A percentile compares a stretch with the other conserved stretches of the same genome.
These are phyloP conservation scores for Phytophthora europaea DNA, from an alignment of 352 stramenopile species.

Conservation along the genomic window DNA sequence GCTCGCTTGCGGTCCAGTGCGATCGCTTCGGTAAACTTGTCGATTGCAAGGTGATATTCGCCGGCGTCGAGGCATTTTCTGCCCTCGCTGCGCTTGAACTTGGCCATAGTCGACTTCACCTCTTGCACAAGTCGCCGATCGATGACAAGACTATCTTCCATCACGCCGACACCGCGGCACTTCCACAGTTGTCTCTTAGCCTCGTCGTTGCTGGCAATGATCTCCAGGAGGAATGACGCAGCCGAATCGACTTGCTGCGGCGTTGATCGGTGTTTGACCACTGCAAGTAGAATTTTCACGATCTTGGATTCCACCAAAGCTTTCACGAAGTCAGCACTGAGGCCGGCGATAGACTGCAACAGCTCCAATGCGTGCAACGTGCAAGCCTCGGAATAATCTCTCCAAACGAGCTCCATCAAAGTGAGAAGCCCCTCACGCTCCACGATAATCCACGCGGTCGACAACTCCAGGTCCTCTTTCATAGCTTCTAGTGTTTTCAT, in stretches of 20 bases:
- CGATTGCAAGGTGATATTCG: constrained; percentile 91
- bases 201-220: constrained; percentile 51
- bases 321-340: constrained; percentile 51
- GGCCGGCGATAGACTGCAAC: constrained; percentile 45
- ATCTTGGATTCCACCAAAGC: constrained; percentile 54
- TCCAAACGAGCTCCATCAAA: constrained; percentile 56
- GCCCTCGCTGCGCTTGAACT: constrained; percentile 87
- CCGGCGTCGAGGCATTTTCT: constrained; percentile 92
- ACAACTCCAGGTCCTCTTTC: constrained; percentile 40
- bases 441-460: constrained; percentile 41
- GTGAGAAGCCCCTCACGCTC: constrained; percentile 54
- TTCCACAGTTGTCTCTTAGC: constrained; percentile 58
- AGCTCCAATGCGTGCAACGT: constrained; percentile 53
- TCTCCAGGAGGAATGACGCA: constrained; percentile 58
- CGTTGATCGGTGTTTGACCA: constrained; percentile 52
- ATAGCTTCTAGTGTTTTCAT: constrained; percentile 47
- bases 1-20: constrained; percentile 87
- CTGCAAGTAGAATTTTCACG: constrained; percentile 55
- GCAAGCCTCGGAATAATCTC: constrained; percentile 44
- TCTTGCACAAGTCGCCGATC: constrained; percentile 65
- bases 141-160: constrained; percentile 55
- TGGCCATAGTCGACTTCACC: constrained; percentile 70
- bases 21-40: constrained; percentile 95
- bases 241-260: constrained; percentile 60
- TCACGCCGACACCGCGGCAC: constrained; percentile 44